phyloP scores from a whole-genome alignment of 2,329 filamentous ascomycete genomes.

The Cryphonectria nitschkei region DNA sequence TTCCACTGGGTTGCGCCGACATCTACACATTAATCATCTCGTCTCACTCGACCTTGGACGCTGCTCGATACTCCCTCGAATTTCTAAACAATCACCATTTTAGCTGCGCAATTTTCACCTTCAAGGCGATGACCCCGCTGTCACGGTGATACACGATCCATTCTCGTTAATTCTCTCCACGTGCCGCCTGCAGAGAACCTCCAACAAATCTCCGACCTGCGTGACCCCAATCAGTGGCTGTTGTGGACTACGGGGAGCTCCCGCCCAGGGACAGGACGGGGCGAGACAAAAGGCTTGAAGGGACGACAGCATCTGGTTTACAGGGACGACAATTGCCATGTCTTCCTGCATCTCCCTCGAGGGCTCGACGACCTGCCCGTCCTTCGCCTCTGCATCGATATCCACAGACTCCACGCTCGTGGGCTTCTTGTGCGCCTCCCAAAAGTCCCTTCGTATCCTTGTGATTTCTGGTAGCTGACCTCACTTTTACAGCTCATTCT shows the following conservation, averaged over 20 bases:
- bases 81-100: not conserved
- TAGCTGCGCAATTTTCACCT: not conserved
- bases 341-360: slow-evolving; percentile 58
- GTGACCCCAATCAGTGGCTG: not conserved
- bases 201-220: not conserved
- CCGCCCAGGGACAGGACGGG: slow-evolving; percentile 15
- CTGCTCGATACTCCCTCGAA: not conserved
- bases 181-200: not conserved
- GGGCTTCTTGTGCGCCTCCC: slow-evolving; percentile 58
- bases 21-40: not conserved
- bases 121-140: slow-evolving; percentile 33
- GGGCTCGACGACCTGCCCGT: slow-evolving; percentile 63
- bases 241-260: slow-evolving; percentile 1
- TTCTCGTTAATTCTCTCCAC: not conserved
- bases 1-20: not conserved
- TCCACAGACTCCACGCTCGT: slow-evolving; percentile 58
- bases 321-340: slow-evolving; percentile 39
- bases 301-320: slow-evolving; percentile 14
- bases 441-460: not conserved
- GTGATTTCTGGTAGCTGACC: not conserved
- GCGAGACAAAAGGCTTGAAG: slow-evolving; percentile 18
- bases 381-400: slow-evolving; percentile 65
- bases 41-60: slow-evolving; percentile 3
- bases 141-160: slow-evolving; percentile 26
- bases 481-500: slow-evolving; percentile 74